Evolutionary conservation across 305 asterid genomes (phyloP), one percentile per base, ranked within the genome.

Genomic region (Andrographis paniculata): DNA sequence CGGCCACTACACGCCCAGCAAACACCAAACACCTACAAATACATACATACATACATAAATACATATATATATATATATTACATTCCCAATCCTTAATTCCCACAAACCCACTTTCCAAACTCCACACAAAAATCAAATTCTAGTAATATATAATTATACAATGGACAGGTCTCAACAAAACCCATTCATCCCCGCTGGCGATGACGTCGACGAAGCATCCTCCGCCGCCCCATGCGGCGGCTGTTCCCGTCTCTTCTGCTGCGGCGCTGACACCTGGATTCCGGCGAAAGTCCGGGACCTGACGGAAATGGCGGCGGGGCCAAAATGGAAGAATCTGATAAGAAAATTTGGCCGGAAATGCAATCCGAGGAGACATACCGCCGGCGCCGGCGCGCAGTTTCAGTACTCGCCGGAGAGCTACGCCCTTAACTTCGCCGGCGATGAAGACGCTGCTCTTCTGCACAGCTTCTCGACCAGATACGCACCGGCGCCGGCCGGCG

Each of bases 381-480:
- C 12, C n/a, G n/a, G 38, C 14, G n/a, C 38, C 14, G 38, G 14
- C 14, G 38, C 38, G 38, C 12, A 11, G 38, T 33, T 33, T 33
- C 38, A 33, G 38, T 33, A 33, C 38, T 33, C 38, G 11, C 38
- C 38, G 38, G 14, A 33, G 38, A 33, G 38, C 38, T 33, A 33
- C 38, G 38, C 38, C 13, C 38, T 33, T 11, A 33, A 33, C 13
- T 33, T 33, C 13, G 38, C 38, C 13, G 38, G 38, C 12, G 38
- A 33, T 13, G 38, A 33, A 13, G 38, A 33, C 38, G 38, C 14
- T n/a, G 13, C 4, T 4, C 38, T 33, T 11, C 2, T 33, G 38
- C 38, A 33, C 13, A 33, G 38, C 12, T 33, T 33, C 38, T 33
- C 38, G 0, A 33, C 38, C 14, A 9, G 38, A 13, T 33, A 7